phyloP scores from a whole-genome alignment of 1,139 yeast genomes.

The Tardiomyces blankii region DNA sequence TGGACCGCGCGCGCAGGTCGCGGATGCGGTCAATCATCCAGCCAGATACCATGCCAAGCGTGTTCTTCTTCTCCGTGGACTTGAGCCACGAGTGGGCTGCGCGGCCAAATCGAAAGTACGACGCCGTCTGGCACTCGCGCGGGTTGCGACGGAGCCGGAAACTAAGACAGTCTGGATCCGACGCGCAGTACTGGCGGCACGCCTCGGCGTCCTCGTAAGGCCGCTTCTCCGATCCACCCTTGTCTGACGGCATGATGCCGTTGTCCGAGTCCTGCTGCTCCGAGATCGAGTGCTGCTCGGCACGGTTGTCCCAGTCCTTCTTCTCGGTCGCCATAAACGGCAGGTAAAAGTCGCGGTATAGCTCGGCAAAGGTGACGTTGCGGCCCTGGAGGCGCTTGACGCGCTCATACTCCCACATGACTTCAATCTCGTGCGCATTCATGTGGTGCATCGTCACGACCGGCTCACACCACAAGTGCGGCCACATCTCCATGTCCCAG shows the following conservation, averaged over 20 bases:
- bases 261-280: conserved; percentile 1
- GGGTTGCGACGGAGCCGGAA: neutral
- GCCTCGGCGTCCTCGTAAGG: neutral
- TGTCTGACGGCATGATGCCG: neutral
- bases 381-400: conserved; percentile 4
- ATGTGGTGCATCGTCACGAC: conserved; percentile 1
- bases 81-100: neutral
- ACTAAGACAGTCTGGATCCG: neutral
- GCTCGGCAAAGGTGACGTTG: conserved; percentile 20
- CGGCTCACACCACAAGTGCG: conserved; percentile 3
- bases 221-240: neutral
- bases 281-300: neutral
- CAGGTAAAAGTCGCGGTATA: conserved; percentile 24
- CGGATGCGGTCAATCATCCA: conserved; percentile 1
- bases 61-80: neutral
- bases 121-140: neutral
- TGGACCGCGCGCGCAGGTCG: neutral
- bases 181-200: neutral
- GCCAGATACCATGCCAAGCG: neutral
- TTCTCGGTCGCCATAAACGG: conserved; percentile 13
- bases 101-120: neutral
- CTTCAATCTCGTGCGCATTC: conserved; percentile 1
- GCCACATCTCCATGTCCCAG: conserved; percentile 10
- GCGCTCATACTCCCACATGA: conserved; percentile 1
- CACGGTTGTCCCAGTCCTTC: neutral